Base-by-base conservation (phyloP, 1,284 basidiomycete genomes). In the Rhizopogon hawkerae region DNA sequence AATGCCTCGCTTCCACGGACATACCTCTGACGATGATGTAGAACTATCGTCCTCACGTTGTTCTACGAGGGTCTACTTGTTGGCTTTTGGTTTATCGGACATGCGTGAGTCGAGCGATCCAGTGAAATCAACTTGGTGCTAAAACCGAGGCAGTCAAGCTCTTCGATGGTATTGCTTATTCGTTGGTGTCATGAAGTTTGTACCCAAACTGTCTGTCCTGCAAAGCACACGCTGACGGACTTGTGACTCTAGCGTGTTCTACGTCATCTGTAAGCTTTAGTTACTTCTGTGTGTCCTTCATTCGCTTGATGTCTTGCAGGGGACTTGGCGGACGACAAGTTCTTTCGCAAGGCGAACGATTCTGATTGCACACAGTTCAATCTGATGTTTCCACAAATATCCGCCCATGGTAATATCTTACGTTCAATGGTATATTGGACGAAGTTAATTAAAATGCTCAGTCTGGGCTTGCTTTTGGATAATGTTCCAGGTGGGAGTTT, bases 71-170 rank as follows among this genome's bases (percentile, higher is more conserved):
- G 75, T 13, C 66, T 90, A 23, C 70, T 90, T 26, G 74, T 90
- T 49, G 87, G 85, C 0, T 90, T 90, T 58, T 90, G 88, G 87
- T 90, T 90, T 61, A 77, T 89, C 50, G 84, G 81, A 57, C 88
- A 90, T 61, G 87, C 74, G 86, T 89, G 59, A 50, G 81, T 71
- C 33, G 35, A 48, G 16, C 16, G n/a, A 38, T 49, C 21, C 45
- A 16, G 26, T 57, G 16, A 43, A 67, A 65, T 21, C 68, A 13
- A 35, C 35, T 33, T 16, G 9, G 5, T 46, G 23, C 36, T 38
- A 23, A 38, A 49, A 24, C 41, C 35, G 51, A 13, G 53, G 9
- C 68, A 79, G 85, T 60, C 64, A 74, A 54, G 74, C 79, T 29
- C 57, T 90, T 42, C 76, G 87, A 50, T 90, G 87, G 87, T 90